Conservation (phyloP, 768 basidiomycete species). For the Rhodotorula taiwanensis region DNA sequence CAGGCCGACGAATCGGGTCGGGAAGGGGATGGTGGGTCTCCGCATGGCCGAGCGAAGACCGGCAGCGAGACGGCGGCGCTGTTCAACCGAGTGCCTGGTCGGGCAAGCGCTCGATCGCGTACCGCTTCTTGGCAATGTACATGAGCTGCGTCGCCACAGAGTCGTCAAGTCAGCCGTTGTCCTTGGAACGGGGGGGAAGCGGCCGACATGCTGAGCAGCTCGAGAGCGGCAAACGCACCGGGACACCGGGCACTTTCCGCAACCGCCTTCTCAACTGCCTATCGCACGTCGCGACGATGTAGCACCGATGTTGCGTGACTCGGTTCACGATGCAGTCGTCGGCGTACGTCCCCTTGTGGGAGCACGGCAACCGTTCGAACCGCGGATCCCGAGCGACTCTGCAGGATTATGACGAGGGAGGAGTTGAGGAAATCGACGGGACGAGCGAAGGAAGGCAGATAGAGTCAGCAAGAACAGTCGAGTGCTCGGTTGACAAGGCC, state of each 20-base stretch:
- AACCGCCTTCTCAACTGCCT: constrained; percentile 84
- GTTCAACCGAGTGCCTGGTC: constrained; percentile 57
- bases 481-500: no score
- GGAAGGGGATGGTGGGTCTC: no score
- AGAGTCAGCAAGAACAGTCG: neutral
- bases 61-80: no score
- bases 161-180: neutral
- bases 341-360: constrained; percentile 93
- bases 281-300: constrained; percentile 96
- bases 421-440: neutral
- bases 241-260: constrained; percentile 58
- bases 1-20: no score
- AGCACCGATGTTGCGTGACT: constrained; percentile 89
- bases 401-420: constrained; percentile 1
- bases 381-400: constrained; percentile 95
- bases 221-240: constrained; percentile 17
- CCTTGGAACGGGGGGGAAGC: no score
- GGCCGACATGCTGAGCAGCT: no score
- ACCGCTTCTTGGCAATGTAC: constrained; percentile 88
- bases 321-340: constrained; percentile 97
- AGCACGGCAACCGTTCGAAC: constrained; percentile 87
- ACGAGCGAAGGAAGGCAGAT: neutral
- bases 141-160: constrained; percentile 58
- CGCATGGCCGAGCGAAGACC: no score
- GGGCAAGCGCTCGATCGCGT: constrained; percentile 89